Base-by-base conservation (phyloP, 768 basidiomycete genomes). In the Solioccasus polychromus region DNA sequence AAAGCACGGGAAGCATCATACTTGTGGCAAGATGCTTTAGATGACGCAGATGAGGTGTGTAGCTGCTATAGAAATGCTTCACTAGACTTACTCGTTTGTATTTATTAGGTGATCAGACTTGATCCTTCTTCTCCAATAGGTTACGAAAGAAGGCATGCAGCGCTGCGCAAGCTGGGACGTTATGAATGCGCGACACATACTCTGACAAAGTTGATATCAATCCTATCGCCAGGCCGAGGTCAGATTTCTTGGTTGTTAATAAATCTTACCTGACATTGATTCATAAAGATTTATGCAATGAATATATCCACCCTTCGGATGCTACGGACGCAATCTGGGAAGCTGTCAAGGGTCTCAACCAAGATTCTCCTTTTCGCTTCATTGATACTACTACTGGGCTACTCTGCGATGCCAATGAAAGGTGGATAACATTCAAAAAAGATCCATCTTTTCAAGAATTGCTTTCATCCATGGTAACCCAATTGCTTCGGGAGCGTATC, bases 341-440 rank as follows among this genome's bases (percentile, higher is more conserved):
- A 0, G 37, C 25, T 3, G 32, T 45, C 3, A 20, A 7, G 8
- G 23, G 25, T 14, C 11, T 4, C 11, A 11, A 3, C 18, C 15
- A 18, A 15, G 11, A 47, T 5, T 40, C 31, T 3, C 57, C 57
- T 0, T 32, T 56, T 43, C 53, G 58, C 42, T 54, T 59, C 30
- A 49, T 59, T 15, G 58, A 59, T 35, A 60, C 57, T 8, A 23
- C 11, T 10, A 60, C 23, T 11, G 57, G 57, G 9, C 41, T 9
- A 1, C 43, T 59, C 17, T 59, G 57, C n/a, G 50, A 59, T 10
- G 44, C 39, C 2, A 53, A 59, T 8, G 30, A 44, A 20, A 39
- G 56, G 31, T 40, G 29, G 11, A 8, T 22, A 10, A 45, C 58
- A 25, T 58, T 58, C 28, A 24, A 18, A 12, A 18, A 47, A 5